Conservation (phyloP, 2,329 filamentous ascomycete species). For the Botryosphaeria agaves region DNA sequence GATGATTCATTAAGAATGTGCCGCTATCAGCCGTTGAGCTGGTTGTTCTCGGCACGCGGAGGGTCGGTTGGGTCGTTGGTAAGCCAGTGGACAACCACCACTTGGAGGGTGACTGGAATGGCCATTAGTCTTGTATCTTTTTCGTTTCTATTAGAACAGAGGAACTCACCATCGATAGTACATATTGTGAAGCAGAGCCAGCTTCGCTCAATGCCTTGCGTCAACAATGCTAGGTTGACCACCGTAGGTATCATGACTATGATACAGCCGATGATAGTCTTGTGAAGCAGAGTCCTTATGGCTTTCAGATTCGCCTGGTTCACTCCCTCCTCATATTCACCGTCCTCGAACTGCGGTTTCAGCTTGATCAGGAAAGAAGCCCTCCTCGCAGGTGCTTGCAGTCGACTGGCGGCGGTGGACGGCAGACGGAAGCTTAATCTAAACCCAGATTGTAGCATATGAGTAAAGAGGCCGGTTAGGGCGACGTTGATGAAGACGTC, state of each 20-base stretch:
- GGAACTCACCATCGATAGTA: constrained; percentile 19
- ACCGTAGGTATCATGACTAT: constrained; percentile 21
- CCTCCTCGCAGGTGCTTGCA: neutral
- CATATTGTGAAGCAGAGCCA: constrained; percentile 25
- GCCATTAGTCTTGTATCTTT: neutral
- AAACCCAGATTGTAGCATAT: constrained; percentile 11
- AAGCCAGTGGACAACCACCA: constrained; percentile 18
- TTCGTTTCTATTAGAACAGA: neutral
- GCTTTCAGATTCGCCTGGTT: constrained; percentile 11
- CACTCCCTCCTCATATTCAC: neutral
- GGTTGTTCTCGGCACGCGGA: too few relatives aligned
- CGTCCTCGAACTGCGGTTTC: neutral
- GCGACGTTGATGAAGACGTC: constrained; percentile 20
- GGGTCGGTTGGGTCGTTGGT: constrained; percentile 12
- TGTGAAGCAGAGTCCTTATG: constrained; percentile 20
- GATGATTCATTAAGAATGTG: too few relatives aligned
- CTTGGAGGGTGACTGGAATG: constrained; percentile 16
- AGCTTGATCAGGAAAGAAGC: too few relatives aligned
- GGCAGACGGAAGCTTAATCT: neutral
- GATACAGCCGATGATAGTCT: constrained; percentile 19
- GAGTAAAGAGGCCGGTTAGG: constrained; percentile 22
- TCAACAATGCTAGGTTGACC: constrained; percentile 17
- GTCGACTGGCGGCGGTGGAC: neutral
- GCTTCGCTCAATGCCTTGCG: constrained; percentile 17
- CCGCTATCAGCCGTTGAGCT: too few relatives aligned